Evolutionary conservation across 2,329 filamentous ascomycete genomes (phyloP).

Genomic region (Mycocentrospora acerina): DNA sequence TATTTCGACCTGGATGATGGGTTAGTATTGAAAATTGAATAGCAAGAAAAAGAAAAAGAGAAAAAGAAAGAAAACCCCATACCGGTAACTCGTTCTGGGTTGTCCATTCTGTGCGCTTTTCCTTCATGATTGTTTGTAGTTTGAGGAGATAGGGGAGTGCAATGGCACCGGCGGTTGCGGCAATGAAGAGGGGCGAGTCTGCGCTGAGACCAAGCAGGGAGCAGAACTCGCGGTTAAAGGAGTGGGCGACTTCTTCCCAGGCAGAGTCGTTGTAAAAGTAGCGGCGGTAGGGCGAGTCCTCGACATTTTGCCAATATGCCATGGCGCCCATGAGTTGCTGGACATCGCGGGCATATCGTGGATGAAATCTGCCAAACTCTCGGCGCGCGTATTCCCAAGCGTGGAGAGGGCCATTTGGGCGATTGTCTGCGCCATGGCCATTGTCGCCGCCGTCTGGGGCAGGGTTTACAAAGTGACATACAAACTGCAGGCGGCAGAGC

Average conservation of each 20-base stretch:
- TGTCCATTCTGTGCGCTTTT: constrained; percentile 93
- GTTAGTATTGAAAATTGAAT: constrained; percentile 2
- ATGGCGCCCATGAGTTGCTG: constrained; percentile 79
- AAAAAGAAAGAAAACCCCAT: no score
- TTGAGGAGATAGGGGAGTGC: constrained; percentile 88
- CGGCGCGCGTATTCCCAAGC: constrained; percentile 75
- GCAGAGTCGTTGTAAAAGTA: constrained; percentile 74
- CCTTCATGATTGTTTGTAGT: constrained; percentile 81
- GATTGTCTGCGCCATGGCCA: constrained; percentile 48
- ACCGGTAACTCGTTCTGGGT: constrained; percentile 87
- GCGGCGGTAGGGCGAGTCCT: constrained; percentile 72
- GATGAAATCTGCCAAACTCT: constrained; percentile 74
- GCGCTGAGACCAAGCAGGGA: constrained; percentile 85
- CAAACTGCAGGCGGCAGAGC: constrained; percentile 82
- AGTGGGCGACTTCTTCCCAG: constrained; percentile 81
- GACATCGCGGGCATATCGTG: constrained; percentile 75
- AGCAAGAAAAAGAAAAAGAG: no score
- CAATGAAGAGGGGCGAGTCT: constrained; percentile 89
- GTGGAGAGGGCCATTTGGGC: constrained; percentile 52
- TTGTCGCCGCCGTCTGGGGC: constrained; percentile 53
- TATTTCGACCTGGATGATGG: constrained; percentile 58
- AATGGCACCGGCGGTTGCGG: constrained; percentile 87
- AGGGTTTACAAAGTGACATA: constrained; percentile 70
- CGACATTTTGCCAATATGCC: constrained; percentile 74
- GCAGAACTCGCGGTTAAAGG: constrained; percentile 94